Conservation (phyloP, 768 basidiomycete species). For the Auriscalpium vulgare region DNA sequence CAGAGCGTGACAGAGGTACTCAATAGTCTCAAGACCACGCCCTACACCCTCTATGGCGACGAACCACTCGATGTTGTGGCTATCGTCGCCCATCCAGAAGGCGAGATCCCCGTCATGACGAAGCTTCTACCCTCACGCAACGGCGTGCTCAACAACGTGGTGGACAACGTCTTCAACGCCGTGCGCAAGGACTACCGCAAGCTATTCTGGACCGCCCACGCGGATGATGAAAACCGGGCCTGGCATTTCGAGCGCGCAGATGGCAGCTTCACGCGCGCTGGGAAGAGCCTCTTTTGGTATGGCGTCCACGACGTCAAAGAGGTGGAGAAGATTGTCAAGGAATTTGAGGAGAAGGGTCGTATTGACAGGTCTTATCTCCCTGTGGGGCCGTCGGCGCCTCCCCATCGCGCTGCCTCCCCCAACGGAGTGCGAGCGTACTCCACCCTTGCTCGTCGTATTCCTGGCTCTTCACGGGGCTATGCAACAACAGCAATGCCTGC, state of each 20-base stretch:
- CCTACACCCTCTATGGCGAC: conserved; percentile 96
- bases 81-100: conserved; percentile 86
- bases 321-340: conserved; percentile 78
- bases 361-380: conserved; percentile 89
- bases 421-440: conserved; percentile 50
- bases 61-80: conserved; percentile 95
- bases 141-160: conserved; percentile 87
- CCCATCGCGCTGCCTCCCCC: conserved; percentile 32
- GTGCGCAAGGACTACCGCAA: conserved; percentile 90
- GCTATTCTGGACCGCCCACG: conserved; percentile 96
- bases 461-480: conserved; percentile 62
- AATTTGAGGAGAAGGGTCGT: conserved; percentile 60
- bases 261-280: conserved; percentile 92
- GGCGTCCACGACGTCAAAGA: conserved; percentile 87
- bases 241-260: conserved; percentile 99
- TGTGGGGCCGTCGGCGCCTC: conserved; percentile 65
- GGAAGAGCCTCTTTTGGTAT: conserved; percentile 96
- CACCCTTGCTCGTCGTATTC: conserved; percentile 40
- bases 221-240: conserved; percentile 91
- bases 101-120: conserved; percentile 84
- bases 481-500: conserved; percentile 49
- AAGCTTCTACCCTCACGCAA: conserved; percentile 84
- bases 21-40: conserved; percentile 68
- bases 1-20: conserved; percentile 86
- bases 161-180: conserved; percentile 97